Base-by-base conservation (phyloP, 768 basidiomycete species). In the Psilocybe tampanensis region DNA sequence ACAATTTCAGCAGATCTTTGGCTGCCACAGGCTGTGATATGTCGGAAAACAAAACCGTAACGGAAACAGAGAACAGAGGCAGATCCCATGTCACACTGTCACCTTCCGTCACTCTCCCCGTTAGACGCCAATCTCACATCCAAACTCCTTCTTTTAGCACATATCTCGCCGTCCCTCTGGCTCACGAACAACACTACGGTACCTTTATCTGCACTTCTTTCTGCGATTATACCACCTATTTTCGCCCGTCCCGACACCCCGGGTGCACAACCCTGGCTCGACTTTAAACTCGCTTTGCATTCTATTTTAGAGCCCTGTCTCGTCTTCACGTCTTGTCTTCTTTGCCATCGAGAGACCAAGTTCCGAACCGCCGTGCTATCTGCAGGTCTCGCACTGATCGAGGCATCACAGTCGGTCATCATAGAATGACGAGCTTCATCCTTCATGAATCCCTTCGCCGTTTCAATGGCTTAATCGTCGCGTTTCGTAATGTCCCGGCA, bases 361-460 rank as follows among this genome's bases (percentile, higher is more conserved):
- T 29, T 57, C 56, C 56, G 43, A 57, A 51, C 56, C 54, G 54
- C 17, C 41, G 36, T 52, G n/a, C n/a, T 42, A 52, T 52, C 39
- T 50, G 21, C 50, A 39, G 48, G 17, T 19, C 34, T 18, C 48
- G 43, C 44, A 23, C 44, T 24, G 22, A 6, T 15, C 19, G 15
- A 19, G 5, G 15, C 29, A 13, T 32, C 24, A 6, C 26, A n/a
- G 26, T 48, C 47, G 47, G 47, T 48, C 26, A 48, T 48, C 29
- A 48, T 26, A 48, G 2, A 23, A 12, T 45, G 44, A 23, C 44
- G 23, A 45, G 15, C 15, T 44, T 11, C 12, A 12, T 26, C 8
- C 26, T 48, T 9, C 29, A n/a, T 24, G 24, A 8, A 47, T 47
- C 17, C 21, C 22, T 44, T 19, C 43, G 18, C 9, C 11, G 11